A percentile compares a stretch with the other conserved stretches of the same genome.
phyloP scores from a whole-genome alignment of 495 filamentous ascomycete genomes.

The Lophiostoma macrostomum region DNA sequence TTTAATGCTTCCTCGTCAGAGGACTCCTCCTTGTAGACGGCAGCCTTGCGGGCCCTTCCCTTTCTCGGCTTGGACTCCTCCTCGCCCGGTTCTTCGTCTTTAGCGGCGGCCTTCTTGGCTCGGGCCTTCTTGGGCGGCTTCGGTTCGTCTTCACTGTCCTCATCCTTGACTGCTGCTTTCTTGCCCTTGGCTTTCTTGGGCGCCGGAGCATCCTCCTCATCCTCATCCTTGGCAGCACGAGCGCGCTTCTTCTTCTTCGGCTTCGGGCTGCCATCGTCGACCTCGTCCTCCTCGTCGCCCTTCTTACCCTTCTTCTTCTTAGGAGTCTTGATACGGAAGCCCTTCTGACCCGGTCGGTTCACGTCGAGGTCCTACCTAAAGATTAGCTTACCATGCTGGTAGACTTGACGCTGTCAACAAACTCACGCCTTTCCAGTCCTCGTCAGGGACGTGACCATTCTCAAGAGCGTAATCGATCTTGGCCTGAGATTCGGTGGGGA shows the following conservation, averaged over 20 bases:
- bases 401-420: not conserved
- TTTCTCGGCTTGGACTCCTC: conserved; percentile 33
- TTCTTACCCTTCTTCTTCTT: conserved; percentile 47
- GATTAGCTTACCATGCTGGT: conserved; percentile 13
- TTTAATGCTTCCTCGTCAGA: conserved; percentile 29
- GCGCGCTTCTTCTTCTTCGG: conserved; percentile 31
- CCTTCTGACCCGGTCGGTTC: conserved; percentile 63
- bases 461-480: conserved; percentile 62
- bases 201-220: conserved; percentile 35
- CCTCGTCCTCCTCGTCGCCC: conserved; percentile 15
- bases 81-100: conserved; percentile 20
- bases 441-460: conserved; percentile 69
- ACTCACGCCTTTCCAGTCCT: conserved; percentile 76
- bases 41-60: conserved; percentile 27
- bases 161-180: conserved; percentile 18
- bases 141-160: conserved; percentile 19
- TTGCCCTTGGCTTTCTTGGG: conserved; percentile 30
- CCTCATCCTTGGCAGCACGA: conserved; percentile 38
- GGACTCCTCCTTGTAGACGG: conserved; percentile 36
- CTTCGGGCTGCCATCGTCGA: conserved; percentile 40
- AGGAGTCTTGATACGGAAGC: conserved; percentile 51
- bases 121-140: not conserved
- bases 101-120: conserved; percentile 15
- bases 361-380: conserved; percentile 58
- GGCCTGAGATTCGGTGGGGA: conserved; percentile 57